A percentile compares a stretch with the other conserved stretches of the same genome.
phyloP scores from a whole-genome alignment of 202 grass and related monocot species.

The Thinopyrum obtusiflorum region DNA sequence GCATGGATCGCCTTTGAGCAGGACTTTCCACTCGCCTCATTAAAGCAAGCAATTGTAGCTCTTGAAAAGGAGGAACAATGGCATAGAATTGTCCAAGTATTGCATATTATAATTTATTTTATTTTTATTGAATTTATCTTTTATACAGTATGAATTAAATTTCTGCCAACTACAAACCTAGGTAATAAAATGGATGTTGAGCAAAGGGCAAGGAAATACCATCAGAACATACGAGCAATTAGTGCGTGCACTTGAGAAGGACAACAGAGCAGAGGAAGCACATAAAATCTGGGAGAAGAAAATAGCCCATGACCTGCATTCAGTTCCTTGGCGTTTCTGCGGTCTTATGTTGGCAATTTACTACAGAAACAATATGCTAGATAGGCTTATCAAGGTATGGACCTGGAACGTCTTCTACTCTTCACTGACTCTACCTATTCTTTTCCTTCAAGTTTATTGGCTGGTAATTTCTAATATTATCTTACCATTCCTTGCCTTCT shows the following conservation, averaged over 20 bases:
- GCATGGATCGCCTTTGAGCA: constrained; percentile 85
- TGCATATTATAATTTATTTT: not conserved
- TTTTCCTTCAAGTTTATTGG: not conserved
- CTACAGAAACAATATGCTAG: constrained; percentile 82
- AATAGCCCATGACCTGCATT: constrained; percentile 62
- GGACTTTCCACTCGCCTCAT: constrained; percentile 57
- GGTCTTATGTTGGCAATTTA: constrained; percentile 82
- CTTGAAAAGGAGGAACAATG: constrained; percentile 93
- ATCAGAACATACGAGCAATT: constrained; percentile 75
- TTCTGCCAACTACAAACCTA: constrained; percentile 9
- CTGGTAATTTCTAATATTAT: constrained; percentile 11
- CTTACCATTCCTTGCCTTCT: constrained; percentile 17
- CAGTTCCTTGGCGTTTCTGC: constrained; percentile 80
- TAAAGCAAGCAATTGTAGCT: constrained; percentile 67
- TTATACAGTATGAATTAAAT: not conserved
- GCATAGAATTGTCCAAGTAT: constrained; percentile 90
- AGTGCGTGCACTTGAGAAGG: constrained; percentile 82
- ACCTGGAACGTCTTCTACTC: not conserved
- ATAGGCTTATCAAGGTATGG: constrained; percentile 73
- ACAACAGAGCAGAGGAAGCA: constrained; percentile 90
- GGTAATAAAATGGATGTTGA: constrained; percentile 92
- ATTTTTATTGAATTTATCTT: constrained; percentile 25
- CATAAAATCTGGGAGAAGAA: constrained; percentile 81
- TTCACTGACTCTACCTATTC: not conserved
- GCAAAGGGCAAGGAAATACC: constrained; percentile 92